These are phyloP conservation scores for Salix brachista DNA, from an alignment of 345 rosid species.

Conservation along the genomic window DNA sequence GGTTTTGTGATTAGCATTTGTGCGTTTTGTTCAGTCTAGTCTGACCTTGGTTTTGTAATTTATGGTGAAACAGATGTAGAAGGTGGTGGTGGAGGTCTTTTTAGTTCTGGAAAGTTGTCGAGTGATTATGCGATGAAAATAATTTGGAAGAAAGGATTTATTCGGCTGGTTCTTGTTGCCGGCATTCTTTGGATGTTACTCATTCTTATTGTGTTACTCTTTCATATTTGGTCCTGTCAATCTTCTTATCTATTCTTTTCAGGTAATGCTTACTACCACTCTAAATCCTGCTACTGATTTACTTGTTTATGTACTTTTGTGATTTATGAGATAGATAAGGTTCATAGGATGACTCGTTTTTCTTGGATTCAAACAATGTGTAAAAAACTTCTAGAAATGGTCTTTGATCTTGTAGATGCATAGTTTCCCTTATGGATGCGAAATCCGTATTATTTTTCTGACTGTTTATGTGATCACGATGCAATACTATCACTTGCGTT, in stretches of 20 bases:
- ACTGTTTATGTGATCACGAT: neutral
- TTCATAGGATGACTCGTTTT: neutral
- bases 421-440: neutral
- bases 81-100: conserved; percentile 54
- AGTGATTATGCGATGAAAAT: conserved; percentile 47
- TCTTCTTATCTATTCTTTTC: conserved; percentile 71
- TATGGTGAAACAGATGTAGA: conserved; percentile 38
- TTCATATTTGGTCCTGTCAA: conserved; percentile 90
- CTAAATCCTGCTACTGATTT: neutral
- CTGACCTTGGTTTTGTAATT: neutral
- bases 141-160: conserved; percentile 70
- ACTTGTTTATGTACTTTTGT: neutral
- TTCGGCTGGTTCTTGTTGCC: conserved; percentile 68
- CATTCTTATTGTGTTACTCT: conserved; percentile 56
- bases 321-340: neutral
- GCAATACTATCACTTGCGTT: neutral
- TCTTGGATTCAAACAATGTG: neutral
- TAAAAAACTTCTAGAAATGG: neutral
- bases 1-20: no score
- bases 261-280: conserved; percentile 35
- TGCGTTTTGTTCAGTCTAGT: neutral
- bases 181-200: conserved; percentile 88
- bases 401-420: neutral
- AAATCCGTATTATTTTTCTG: neutral
- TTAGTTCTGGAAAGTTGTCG: conserved; percentile 47